Evolutionary conservation across 2,329 filamentous ascomycete genomes (phyloP).

Genomic region (Neoscytalidium dimidiatum): DNA sequence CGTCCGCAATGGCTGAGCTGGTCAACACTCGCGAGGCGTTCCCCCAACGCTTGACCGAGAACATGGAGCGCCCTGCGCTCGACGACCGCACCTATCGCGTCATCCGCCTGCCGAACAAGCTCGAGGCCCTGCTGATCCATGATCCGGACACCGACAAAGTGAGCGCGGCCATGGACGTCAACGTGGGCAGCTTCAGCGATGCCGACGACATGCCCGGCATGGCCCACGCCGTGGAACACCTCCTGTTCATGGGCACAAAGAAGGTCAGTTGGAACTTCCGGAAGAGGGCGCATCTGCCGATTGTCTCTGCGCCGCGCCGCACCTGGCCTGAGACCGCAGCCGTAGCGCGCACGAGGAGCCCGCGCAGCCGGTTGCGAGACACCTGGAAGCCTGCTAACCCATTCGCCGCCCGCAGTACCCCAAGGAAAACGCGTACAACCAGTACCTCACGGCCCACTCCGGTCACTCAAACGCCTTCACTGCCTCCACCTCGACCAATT

Average conservation of each 20-base stretch:
- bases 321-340: background rate
- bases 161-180: constrained; percentile 91
- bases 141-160: constrained; percentile 96
- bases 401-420: constrained; percentile 63
- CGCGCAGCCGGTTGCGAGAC: background rate
- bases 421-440: constrained; percentile 91
- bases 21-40: constrained; percentile 15
- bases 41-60: constrained; percentile 56
- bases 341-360: background rate
- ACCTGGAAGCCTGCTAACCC: constrained; percentile 9
- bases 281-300: background rate
- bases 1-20: constrained; percentile 24
- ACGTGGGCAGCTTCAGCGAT: constrained; percentile 95
- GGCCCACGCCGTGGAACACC: constrained; percentile 93
- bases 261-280: constrained; percentile 67
- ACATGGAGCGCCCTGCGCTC: constrained; percentile 77
- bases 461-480: constrained; percentile 96
- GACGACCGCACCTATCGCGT: constrained; percentile 89
- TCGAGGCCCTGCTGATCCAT: constrained; percentile 90
- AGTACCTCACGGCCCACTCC: constrained; percentile 87
- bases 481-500: constrained; percentile 90
- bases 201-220: constrained; percentile 88
- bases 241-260: constrained; percentile 97
- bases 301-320: background rate
- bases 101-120: constrained; percentile 78